Evolutionary conservation across 352 stramenopile genomes (phyloP).

Genomic region (Pythium aquatile): DNA sequence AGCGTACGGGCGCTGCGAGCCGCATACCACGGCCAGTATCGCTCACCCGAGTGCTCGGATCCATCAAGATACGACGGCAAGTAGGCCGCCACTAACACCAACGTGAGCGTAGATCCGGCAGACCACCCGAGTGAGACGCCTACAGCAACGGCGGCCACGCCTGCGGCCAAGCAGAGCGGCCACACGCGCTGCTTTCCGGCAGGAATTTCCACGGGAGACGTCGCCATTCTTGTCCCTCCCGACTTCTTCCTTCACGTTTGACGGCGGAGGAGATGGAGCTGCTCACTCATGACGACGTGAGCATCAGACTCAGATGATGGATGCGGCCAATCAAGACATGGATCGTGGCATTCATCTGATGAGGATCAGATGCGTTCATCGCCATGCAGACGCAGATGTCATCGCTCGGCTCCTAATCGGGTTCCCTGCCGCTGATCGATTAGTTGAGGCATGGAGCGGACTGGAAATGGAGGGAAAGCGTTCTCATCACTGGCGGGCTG

Average conservation of each 20-base stretch:
- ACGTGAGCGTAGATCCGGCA: conserved; percentile 17
- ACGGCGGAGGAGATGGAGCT: not conserved
- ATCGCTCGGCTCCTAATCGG: too few relatives aligned
- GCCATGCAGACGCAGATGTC: not conserved
- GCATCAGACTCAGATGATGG: not conserved
- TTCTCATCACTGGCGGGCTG: too few relatives aligned
- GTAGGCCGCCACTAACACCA: conserved; percentile 26
- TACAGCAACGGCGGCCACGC: conserved; percentile 23
- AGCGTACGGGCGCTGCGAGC: conserved; percentile 34
- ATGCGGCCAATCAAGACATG: not conserved
- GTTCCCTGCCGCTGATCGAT: too few relatives aligned
- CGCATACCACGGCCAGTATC: conserved; percentile 28
- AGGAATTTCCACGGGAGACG: not conserved
- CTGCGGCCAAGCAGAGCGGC: conserved; percentile 24
- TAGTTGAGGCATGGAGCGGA: too few relatives aligned
- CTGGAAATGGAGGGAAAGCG: too few relatives aligned
- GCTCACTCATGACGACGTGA: not conserved
- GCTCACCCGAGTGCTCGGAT: conserved; percentile 28
- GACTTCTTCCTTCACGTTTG: not conserved
- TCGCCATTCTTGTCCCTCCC: conserved; percentile 2
- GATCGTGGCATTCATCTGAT: not conserved
- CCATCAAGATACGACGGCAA: conserved; percentile 33
- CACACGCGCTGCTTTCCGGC: conserved; percentile 23
- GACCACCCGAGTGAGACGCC: conserved; percentile 11
- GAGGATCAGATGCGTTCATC: not conserved